Base-by-base conservation (phyloP, 306 rosid genomes). In the Arachis hypogaea region DNA sequence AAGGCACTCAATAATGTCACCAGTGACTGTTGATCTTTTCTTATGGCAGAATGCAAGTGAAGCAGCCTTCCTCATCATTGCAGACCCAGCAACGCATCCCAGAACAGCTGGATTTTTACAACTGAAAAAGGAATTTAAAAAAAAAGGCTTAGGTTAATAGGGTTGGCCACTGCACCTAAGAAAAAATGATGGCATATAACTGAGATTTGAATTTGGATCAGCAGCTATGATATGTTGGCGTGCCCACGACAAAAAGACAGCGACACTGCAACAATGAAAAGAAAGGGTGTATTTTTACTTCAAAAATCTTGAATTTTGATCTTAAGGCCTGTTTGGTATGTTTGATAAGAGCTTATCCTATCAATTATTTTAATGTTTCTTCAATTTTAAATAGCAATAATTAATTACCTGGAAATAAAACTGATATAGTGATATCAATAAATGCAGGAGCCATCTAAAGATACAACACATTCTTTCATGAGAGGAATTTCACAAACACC, bases 31-130 rank as follows among this genome's bases (percentile, higher is more conserved):
- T 65, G 99, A 89, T 81, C 99, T 88, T 86, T 88, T 94, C 89
- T 91, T 91, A 72, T 73, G 70, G 56, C 78, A 68, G 75, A 89
- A 92, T 62, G 96, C 97, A 71, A 88, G 87, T 18, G 95, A 86
- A 47, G 99, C 99, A 29, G 99, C 97, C 77, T 72, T 94, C 77
- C 97, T 92, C 89, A 89, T 71, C 74, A 94, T 64, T 55, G 91
- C 83, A 56, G 99, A 85, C 16, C 92, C 97, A 43, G 96, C 99
- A 62, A 94, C 80, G 88, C 95, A 85, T 47, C 97, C 99, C 78
- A 94, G 71, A 12, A 85, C 67, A 12, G 93, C 59, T 29, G 99
- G 97, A 85, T 89, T 94, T 61, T 80, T 78, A 60, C 71, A 76
- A 63, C 96, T 86, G 81, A 9, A 69, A 73, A 69, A 71, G 76